A percentile compares a stretch with the other conserved stretches of the same genome.
phyloP scores from a whole-genome alignment of 2,329 filamentous ascomycete genomes.

The Trichoderma breve region DNA sequence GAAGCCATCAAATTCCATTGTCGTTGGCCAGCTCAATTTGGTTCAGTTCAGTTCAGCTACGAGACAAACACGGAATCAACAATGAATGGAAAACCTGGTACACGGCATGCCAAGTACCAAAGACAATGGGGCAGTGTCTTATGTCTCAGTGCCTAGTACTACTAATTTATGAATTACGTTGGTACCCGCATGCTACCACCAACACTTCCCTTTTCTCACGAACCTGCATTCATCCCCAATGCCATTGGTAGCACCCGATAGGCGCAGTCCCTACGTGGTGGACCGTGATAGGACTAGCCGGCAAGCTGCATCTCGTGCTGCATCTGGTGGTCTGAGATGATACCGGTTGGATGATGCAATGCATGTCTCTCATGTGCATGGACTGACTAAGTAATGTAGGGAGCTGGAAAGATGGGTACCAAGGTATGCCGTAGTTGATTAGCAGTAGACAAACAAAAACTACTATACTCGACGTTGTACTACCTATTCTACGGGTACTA shows the following conservation, averaged over 20 bases:
- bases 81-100: not conserved
- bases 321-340: not conserved
- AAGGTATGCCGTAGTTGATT: not conserved
- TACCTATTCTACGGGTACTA: not conserved
- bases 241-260: not conserved
- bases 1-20: not conserved
- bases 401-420: not conserved
- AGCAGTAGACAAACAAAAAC: not conserved
- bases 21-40: not conserved
- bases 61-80: not conserved
- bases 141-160: not conserved
- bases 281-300: conserved; percentile 10
- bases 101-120: not conserved
- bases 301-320: not conserved
- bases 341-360: not conserved
- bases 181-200: not conserved
- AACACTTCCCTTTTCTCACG: not conserved
- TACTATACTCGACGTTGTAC: not conserved
- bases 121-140: not conserved
- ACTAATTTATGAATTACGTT: not conserved
- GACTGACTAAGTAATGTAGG: not conserved
- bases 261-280: conserved; percentile 5
- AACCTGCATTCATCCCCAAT: not conserved
- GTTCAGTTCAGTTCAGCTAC: not conserved
- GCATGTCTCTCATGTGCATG: not conserved